Conservation (phyloP, 805 yeast genomes). For the Barnettozyma vustinii region DNA sequence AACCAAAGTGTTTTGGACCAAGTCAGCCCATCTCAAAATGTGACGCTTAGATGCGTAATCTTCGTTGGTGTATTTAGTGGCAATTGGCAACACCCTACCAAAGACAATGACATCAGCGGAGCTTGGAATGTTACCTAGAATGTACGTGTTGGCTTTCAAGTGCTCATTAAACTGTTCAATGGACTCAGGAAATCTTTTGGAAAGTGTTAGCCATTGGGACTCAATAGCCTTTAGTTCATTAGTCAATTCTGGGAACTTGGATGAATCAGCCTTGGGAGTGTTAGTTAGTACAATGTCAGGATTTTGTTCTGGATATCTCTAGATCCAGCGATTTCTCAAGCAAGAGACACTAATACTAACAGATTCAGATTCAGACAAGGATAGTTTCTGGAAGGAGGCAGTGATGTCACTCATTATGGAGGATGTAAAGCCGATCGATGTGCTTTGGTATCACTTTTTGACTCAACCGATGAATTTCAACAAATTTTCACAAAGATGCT, state of each 20-base stretch:
- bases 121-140: constrained; percentile 62
- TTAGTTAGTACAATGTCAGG: constrained; percentile 3
- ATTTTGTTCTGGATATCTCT: background rate
- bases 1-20: constrained; percentile 65
- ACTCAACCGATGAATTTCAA: background rate
- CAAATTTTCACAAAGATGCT: background rate
- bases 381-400: constrained; percentile 27
- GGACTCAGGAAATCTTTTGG: constrained; percentile 53
- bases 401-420: constrained; percentile 26
- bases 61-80: constrained; percentile 48
- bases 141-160: constrained; percentile 64
- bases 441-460: background rate
- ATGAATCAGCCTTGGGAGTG: constrained; percentile 18
- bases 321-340: background rate
- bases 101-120: constrained; percentile 69
- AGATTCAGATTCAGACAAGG: constrained; percentile 22
- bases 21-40: constrained; percentile 87
- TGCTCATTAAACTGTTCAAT: constrained; percentile 59
- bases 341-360: constrained; percentile 3
- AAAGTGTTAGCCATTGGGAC: constrained; percentile 74
- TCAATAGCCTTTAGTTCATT: constrained; percentile 61
- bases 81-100: constrained; percentile 56
- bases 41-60: constrained; percentile 68
- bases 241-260: constrained; percentile 22
- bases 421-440: background rate